phyloP scores from a whole-genome alignment of 805 yeast genomes.

The Saccharomycopsis sp. region DNA sequence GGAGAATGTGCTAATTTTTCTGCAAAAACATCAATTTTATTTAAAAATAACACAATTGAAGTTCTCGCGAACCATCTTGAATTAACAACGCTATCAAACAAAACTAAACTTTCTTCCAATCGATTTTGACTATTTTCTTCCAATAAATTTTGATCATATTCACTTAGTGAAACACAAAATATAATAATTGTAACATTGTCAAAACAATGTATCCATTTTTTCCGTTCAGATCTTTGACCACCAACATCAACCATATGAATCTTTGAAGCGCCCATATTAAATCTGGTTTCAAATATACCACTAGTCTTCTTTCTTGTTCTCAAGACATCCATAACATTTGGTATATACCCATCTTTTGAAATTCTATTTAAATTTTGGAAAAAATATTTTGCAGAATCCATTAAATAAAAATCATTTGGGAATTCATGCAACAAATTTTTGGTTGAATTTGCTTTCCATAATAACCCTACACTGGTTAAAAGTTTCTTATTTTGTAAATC shows the following conservation, averaged over 20 bases:
- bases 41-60: slow-evolving; percentile 77
- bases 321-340: slow-evolving; percentile 69
- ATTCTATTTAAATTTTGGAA: slow-evolving; percentile 61
- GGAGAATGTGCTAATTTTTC: slow-evolving; percentile 80
- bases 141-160: slow-evolving; percentile 78
- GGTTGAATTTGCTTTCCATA: slow-evolving; percentile 57
- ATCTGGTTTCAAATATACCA: slow-evolving; percentile 79
- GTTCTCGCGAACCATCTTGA: slow-evolving; percentile 89
- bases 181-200: slow-evolving; percentile 86
- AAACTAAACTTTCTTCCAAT: slow-evolving; percentile 70
- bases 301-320: slow-evolving; percentile 89
- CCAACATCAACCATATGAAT: slow-evolving; percentile 80
- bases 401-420: slow-evolving; percentile 66
- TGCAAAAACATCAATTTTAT: slow-evolving; percentile 85
- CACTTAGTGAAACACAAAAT: slow-evolving; percentile 86
- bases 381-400: slow-evolving; percentile 82
- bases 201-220: slow-evolving; percentile 95
- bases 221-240: slow-evolving; percentile 87
- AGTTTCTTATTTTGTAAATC: slow-evolving; percentile 41
- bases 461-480: slow-evolving; percentile 30
- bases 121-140: slow-evolving; percentile 75
- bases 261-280: slow-evolving; percentile 54
- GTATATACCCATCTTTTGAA: slow-evolving; percentile 52
- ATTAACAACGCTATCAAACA: slow-evolving; percentile 86
- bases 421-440: slow-evolving; percentile 48